Base-by-base conservation (phyloP, 2,329 filamentous ascomycete genomes). In the Talaromyces sp. region DNA sequence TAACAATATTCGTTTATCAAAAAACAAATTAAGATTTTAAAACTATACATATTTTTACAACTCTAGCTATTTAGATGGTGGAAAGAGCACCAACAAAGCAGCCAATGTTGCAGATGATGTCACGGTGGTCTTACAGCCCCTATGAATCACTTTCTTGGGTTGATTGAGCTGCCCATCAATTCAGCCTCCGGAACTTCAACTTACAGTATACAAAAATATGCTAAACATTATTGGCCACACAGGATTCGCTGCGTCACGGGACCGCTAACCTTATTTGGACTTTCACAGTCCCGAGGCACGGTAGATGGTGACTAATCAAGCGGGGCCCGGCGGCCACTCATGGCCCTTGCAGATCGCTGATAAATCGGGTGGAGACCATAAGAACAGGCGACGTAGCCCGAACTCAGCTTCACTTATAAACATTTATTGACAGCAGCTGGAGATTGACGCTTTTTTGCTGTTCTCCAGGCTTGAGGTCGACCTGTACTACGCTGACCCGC, bases 311-410 rank as follows among this genome's bases (percentile, higher is more conserved):
- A 46, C 43, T 46, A 46, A 46, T 19, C 19, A 46, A 46, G 11
- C 24, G 43, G 31, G 17, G 2, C 8, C n/a, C 6, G 9, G 7
- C 21, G 13, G 53, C 51, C 51, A 50, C n/a, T 50, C 21, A 52
- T 2, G 17, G 26, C 27, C 49, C 3, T 14, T 29, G 49, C 24
- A 52, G 13, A 52, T 52, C 49, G 55, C 55, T 49, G 43, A 31
- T 38, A 51, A 35, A 57, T 51, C 49, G 24, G n/a, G n/a, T n/a
- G n/a, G n/a, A n/a, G n/a, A n/a, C n/a, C n/a, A n/a, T n/a, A 52
- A 55, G 54, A 41, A 58, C 49, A 50, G 60, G 60, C 60, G 51
- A 62, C 56, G 60, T 62, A 56, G 60, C 59, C 51, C 29, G 38
- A 61, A 58, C 51, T 53, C 52, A 55, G 49, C 32, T 51, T 43